A percentile compares a stretch with the other conserved stretches of the same genome.
These are phyloP conservation scores for Williopsis jadinii DNA, from an alignment of 1,139 yeast genomes.

Conservation along the genomic window DNA sequence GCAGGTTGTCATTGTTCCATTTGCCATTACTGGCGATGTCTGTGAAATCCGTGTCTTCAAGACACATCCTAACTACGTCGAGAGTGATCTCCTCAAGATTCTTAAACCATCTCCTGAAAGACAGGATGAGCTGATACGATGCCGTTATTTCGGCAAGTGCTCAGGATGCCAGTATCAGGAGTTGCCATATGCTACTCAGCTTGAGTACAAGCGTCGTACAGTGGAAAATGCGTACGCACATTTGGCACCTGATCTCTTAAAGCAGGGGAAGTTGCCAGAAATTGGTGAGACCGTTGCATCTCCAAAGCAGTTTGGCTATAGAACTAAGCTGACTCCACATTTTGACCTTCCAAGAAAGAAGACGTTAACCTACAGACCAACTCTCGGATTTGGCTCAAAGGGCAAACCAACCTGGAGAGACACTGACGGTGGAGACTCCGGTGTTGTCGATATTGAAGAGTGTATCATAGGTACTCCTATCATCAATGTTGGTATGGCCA, in stretches of 20 bases:
- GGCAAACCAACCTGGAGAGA: conserved; percentile 68
- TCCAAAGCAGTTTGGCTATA: conserved; percentile 67
- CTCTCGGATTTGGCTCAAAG: conserved; percentile 83
- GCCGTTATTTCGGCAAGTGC: conserved; percentile 76
- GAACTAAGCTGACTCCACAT: conserved; percentile 95
- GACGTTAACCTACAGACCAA: conserved; percentile 42
- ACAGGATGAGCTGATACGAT: conserved; percentile 49
- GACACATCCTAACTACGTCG: conserved; percentile 70
- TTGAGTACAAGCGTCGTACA: conserved; percentile 63
- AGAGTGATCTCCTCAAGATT: conserved; percentile 64
- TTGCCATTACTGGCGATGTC: conserved; percentile 79
- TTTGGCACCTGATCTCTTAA: conserved; percentile 50
- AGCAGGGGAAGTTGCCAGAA: conserved; percentile 43
- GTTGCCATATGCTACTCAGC: conserved; percentile 64
- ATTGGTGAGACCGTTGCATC: conserved; percentile 68
- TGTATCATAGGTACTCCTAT: conserved; percentile 83
- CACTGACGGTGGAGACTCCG: conserved; percentile 42
- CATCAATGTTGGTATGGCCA: conserved; percentile 65
- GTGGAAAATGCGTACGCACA: conserved; percentile 76
- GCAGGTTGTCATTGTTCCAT: conserved; percentile 65
- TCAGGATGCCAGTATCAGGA: conserved; percentile 93
- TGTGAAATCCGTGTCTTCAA: conserved; percentile 67
- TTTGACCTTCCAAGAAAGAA: conserved; percentile 69
- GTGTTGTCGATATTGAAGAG: conserved; percentile 83
- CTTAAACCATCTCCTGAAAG: conserved; percentile 36